Evolutionary conservation across 1,139 yeast genomes (phyloP), one percentile per base, ranked within the genome.

Genomic region (Hyphopichia fennica): DNA sequence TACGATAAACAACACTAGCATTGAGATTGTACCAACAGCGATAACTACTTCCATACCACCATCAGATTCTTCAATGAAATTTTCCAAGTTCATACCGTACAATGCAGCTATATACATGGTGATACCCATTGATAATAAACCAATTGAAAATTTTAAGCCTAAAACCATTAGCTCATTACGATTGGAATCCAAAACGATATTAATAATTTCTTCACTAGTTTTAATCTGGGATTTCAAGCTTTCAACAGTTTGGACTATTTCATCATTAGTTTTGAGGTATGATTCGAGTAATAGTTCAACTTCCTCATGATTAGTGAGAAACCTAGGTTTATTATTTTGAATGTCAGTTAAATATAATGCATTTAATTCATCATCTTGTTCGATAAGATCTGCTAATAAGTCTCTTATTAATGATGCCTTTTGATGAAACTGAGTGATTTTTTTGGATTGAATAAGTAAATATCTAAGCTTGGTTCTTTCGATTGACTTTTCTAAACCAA

Each of bases 131-230:
- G 77, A 65, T 23, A 73, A 52, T 25, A 73, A 51, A 1, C 77
- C 77, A 4, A 71, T 62, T 15, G 73, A 69, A 39, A 68, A 71
- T 48, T 68, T 69, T 46, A 73, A 57, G 0, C 78, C 76, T 33
- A 73, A 54, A 33, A 73, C 56, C 79, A 73, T 73, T 45, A 73
- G 61, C 46, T 73, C 78, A 47, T 73, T 73, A 52, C 79, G 56
- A 49, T 73, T 73, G 2, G 78, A 67, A 45, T 73, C 79, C 45
- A 73, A 56, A 15, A 72, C 73, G 39, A 72, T 69, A 43, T 69
- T 69, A 33, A 73, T 72, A 45, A 73, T 71, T 47, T 73, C 79
- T 47, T 73, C 77, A 4, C 75, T 70, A 11, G 77, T 71, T 47
- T 62, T 69, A 31, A 74, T 71, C 50, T 73, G 77, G 1, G 72